Evolutionary conservation across 1,139 yeast species (phyloP).

Genomic region (Geotrichum siamense): DNA sequence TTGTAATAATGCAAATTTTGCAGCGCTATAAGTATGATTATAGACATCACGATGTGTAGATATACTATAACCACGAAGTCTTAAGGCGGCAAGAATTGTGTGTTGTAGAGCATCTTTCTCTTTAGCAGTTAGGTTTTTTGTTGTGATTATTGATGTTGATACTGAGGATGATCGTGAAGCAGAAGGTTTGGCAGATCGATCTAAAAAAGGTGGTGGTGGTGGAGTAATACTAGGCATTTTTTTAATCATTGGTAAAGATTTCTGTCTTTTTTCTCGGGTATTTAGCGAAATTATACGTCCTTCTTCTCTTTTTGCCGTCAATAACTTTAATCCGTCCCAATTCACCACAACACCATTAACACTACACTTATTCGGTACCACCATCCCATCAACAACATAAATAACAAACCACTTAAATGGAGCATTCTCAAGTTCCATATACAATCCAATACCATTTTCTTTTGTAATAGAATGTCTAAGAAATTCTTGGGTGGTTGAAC

Average conservation of each 20-base stretch:
- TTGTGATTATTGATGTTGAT: not conserved
- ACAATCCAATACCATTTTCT: too few species aligned
- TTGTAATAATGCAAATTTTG: slow-evolving; percentile 7
- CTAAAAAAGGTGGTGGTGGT: not conserved
- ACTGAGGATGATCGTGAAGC: not conserved
- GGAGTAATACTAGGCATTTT: not conserved
- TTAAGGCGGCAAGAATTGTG: slow-evolving; percentile 8
- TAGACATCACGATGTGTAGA: slow-evolving; percentile 3
- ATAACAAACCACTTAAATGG: too few species aligned
- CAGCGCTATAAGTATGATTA: slow-evolving; percentile 8
- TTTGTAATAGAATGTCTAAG: too few species aligned
- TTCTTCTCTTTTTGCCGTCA: too few species aligned
- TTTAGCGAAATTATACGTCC: not conserved
- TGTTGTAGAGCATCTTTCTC: slow-evolving; percentile 12
- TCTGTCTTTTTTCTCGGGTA: not conserved
- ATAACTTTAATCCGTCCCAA: too few species aligned
- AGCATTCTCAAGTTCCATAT: too few species aligned
- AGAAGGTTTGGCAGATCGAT: not conserved
- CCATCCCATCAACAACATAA: too few species aligned
- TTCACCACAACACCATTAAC: too few species aligned
- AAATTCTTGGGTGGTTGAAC: too few species aligned
- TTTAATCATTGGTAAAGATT: not conserved
- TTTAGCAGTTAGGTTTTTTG: slow-evolving; percentile 3
- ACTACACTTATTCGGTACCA: too few species aligned
- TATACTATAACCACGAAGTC: slow-evolving; percentile 7